A percentile compares a stretch with the other conserved stretches of the same genome.
Conservation (phyloP, 2,329 filamentous ascomycete genomes). For the Phyllosticta paracitricarpa region DNA sequence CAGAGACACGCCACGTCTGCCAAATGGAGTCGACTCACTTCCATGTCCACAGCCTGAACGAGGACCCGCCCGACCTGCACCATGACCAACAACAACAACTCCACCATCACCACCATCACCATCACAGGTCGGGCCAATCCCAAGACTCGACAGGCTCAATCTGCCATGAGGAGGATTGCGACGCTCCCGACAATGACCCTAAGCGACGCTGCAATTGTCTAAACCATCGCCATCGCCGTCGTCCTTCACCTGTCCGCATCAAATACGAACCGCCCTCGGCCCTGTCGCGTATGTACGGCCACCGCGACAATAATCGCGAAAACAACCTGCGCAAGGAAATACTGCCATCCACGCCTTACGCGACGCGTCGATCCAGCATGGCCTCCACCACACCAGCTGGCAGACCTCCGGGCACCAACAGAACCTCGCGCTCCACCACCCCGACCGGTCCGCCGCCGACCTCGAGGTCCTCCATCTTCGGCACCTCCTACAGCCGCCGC, state of each 20-base stretch:
- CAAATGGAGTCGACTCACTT: conserved; percentile 8
- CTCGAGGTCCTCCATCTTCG: conserved; percentile 35
- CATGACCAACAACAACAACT: conserved; percentile 4
- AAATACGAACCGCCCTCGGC: conserved; percentile 1
- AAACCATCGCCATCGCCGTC: conserved; percentile 7
- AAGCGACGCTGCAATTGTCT: conserved; percentile 10
- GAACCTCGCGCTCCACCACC: conserved; percentile 43
- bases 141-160: neutral
- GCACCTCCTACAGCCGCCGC: conserved; percentile 38
- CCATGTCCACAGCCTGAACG: conserved; percentile 6
- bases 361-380: conserved; percentile 18
- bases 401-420: conserved; percentile 37
- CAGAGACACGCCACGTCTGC: conserved; percentile 3
- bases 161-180: conserved; percentile 1
- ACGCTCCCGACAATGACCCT: conserved; percentile 9
- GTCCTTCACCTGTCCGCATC: neutral
- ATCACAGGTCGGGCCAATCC: neutral
- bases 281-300: conserved; percentile 7
- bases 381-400: conserved; percentile 50
- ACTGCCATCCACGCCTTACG: conserved; percentile 26
- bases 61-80: neutral
- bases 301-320: neutral
- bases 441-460: conserved; percentile 43
- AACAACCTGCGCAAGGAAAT: neutral
- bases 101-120: neutral